These are phyloP conservation scores for Rhizophagus sp. DNA, from an alignment of 192 early-diverging fungal genomes.

Conservation along the genomic window DNA sequence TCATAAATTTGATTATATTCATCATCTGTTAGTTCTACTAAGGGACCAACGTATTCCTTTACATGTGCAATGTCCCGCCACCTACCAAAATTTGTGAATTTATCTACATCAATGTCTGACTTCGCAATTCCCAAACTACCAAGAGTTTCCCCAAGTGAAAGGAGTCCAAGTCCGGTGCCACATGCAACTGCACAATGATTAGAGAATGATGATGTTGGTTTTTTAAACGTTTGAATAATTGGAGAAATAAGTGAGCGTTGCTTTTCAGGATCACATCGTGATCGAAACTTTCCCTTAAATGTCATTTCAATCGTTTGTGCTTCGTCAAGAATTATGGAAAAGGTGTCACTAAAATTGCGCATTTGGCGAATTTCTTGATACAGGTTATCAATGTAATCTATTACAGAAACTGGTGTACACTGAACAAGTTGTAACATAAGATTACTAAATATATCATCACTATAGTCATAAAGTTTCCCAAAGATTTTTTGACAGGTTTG, in stretches of 20 bases:
- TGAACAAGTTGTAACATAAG: neutral
- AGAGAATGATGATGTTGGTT: neutral
- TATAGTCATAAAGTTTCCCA: neutral
- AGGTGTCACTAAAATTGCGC: too few species aligned
- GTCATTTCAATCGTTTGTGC: too few species aligned
- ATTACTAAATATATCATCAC: neutral
- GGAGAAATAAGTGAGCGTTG: neutral
- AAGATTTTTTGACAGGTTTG: neutral
- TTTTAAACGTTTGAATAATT: neutral
- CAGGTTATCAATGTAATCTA: neutral
- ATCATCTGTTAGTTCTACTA: neutral
- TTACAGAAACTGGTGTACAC: neutral
- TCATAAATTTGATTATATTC: neutral
- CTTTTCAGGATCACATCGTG: too few species aligned
- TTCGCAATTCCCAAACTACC: neutral
- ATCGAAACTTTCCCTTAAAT: too few species aligned
- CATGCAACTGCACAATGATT: neutral
- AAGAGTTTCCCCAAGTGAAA: neutral
- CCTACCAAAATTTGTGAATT: neutral
- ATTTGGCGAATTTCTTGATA: neutral
- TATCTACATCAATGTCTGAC: neutral
- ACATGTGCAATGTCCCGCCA: conserved; percentile 9
- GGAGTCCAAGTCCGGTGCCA: neutral
- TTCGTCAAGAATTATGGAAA: too few species aligned
- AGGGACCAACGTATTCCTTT: neutral